These are phyloP conservation scores for Zygotorulaspora chibaensis DNA, from an alignment of 805 yeast genomes.

Conservation along the genomic window DNA sequence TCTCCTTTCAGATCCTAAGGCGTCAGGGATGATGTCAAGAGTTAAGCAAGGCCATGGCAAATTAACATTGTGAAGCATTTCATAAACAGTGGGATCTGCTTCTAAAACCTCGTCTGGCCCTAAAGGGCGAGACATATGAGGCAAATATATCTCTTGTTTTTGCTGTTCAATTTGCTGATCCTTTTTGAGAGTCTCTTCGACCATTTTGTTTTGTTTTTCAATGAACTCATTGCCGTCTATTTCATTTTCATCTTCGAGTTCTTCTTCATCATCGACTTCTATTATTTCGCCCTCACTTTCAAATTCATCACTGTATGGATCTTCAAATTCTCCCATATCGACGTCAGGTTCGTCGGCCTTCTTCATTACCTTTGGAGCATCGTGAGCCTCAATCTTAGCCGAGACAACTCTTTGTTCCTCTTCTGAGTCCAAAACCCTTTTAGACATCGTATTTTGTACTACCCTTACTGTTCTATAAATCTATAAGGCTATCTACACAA, in stretches of 20 bases:
- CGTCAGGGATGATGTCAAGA: conserved; percentile 82
- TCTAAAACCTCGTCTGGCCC: conserved; percentile 95
- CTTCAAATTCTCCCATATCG: conserved; percentile 83
- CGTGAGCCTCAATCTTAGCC: conserved; percentile 32
- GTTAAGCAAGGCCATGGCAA: conserved; percentile 97
- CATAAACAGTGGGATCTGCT: conserved; percentile 94
- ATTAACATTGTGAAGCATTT: conserved; percentile 91
- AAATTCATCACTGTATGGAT: conserved; percentile 84
- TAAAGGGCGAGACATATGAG: conserved; percentile 82
- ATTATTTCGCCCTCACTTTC: conserved; percentile 89
- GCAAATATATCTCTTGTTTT: conserved; percentile 61
- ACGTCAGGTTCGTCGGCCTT: conserved; percentile 42
- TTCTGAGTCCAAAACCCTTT: conserved; percentile 41
- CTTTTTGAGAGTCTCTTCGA: conserved; percentile 37
- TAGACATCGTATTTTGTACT: conserved; percentile 40
- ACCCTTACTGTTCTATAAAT: not conserved
- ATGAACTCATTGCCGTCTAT: conserved; percentile 36
- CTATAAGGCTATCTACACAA: not conserved
- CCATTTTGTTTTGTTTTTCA: conserved; percentile 35
- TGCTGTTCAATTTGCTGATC: conserved; percentile 37
- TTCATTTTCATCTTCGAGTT: conserved; percentile 39
- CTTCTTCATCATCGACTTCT: conserved; percentile 65
- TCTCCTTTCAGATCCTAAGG: conserved; percentile 82
- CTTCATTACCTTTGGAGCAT: conserved; percentile 23
- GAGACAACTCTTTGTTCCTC: conserved; percentile 43